A percentile compares a stretch with the other conserved stretches of the same genome.
Conservation (phyloP, 805 yeast species). For the Kregervanrija pseudodelftensis region DNA sequence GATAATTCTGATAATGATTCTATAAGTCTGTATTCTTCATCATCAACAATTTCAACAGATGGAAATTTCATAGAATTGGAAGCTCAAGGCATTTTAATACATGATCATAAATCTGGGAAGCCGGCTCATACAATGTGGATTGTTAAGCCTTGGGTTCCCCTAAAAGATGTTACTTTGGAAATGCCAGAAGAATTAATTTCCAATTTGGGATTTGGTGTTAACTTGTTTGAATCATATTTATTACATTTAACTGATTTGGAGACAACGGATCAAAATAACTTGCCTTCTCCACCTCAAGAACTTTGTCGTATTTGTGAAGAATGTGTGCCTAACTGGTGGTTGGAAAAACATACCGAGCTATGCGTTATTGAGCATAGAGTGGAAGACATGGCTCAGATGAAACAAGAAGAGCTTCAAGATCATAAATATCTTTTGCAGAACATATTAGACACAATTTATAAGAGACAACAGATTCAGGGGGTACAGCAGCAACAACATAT, state of each 20-base stretch:
- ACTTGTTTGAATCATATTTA: slow-evolving; percentile 70
- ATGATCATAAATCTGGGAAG: slow-evolving; percentile 44
- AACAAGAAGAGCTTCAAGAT: slow-evolving; percentile 72
- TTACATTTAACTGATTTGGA: slow-evolving; percentile 56
- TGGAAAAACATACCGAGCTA: slow-evolving; percentile 82
- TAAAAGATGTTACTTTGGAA: slow-evolving; percentile 55
- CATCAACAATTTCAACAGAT: slow-evolving; percentile 41
- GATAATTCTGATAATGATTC: slow-evolving; percentile 19
- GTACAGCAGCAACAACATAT: too few species aligned
- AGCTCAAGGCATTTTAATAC: slow-evolving; percentile 88
- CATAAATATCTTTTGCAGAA: slow-evolving; percentile 47
- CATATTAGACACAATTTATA: slow-evolving; percentile 34
- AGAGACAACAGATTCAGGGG: slow-evolving; percentile 9
- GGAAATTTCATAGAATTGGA: slow-evolving; percentile 69
- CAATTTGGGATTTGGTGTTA: slow-evolving; percentile 83
- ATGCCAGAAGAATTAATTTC: slow-evolving; percentile 66
- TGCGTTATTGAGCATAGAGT: slow-evolving; percentile 82
- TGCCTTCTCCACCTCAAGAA: slow-evolving; percentile 77
- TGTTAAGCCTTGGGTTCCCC: slow-evolving; percentile 64
- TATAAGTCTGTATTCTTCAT: slow-evolving; percentile 20
- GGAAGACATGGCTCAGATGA: slow-evolving; percentile 64
- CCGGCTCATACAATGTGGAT: slow-evolving; percentile 93
- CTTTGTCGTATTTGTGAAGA: slow-evolving; percentile 91
- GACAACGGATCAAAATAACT: slow-evolving; percentile 50
- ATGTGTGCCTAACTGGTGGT: slow-evolving; percentile 92